Evolutionary conservation across 495 filamentous ascomycete species (phyloP).

Genomic region (Podospora pseudopauciseta): DNA sequence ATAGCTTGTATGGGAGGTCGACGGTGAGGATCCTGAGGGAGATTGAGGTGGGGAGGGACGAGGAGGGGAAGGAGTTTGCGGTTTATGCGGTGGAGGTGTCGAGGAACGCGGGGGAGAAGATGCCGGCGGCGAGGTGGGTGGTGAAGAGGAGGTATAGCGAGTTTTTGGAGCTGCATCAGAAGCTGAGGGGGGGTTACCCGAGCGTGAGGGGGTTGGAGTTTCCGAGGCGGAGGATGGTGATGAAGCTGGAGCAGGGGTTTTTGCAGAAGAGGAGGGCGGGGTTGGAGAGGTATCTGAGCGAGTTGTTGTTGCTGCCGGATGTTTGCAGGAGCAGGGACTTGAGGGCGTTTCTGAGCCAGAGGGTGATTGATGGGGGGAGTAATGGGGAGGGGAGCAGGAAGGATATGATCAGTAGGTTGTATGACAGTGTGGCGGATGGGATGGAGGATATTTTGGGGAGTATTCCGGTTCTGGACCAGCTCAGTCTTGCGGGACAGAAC

Average conservation of each 20-base stretch:
- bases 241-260: slow-evolving; percentile 96
- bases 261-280: slow-evolving; percentile 79
- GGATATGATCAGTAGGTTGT: slow-evolving; percentile 90
- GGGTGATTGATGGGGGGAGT: slow-evolving; percentile 56
- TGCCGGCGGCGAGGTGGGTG: slow-evolving; percentile 79
- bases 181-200: slow-evolving; percentile 75
- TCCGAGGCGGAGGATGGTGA: slow-evolving; percentile 82
- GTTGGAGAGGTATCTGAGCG: slow-evolving; percentile 80
- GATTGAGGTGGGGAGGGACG: slow-evolving; percentile 85
- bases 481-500: slow-evolving; percentile 88
- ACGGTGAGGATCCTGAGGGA: slow-evolving; percentile 76
- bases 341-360: slow-evolving; percentile 89
- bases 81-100: slow-evolving; percentile 91
- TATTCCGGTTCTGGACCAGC: slow-evolving; percentile 90
- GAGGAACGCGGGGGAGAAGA: slow-evolving; percentile 81
- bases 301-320: slow-evolving; percentile 80
- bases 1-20: slow-evolving; percentile 90
- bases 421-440: slow-evolving; percentile 92
- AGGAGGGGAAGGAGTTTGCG: slow-evolving; percentile 90
- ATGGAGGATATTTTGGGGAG: slow-evolving; percentile 97
- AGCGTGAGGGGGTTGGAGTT: slow-evolving; percentile 88
- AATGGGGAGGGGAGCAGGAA: slow-evolving; percentile 55
- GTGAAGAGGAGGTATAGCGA: slow-evolving; percentile 87
- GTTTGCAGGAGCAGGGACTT: slow-evolving; percentile 92
- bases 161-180: slow-evolving; percentile 92